These are phyloP conservation scores for Nematocida sp. DNA, from an alignment of 371 early-diverging fungal genomes.

Conservation along the genomic window DNA sequence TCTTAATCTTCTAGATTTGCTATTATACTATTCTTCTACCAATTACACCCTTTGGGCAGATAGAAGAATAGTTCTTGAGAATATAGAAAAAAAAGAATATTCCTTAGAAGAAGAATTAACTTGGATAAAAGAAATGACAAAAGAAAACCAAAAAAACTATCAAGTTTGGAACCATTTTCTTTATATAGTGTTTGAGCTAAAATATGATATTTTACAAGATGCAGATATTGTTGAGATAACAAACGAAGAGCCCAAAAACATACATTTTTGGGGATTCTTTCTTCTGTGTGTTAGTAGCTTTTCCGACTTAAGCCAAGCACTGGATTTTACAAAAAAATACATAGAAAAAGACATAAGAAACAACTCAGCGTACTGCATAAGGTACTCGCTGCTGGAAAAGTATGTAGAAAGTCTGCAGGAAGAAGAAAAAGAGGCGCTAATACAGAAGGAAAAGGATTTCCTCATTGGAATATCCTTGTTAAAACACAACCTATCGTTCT, in stretches of 20 bases:
- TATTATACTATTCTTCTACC: slow-evolving; percentile 1
- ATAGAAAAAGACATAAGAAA: slow-evolving; percentile 36
- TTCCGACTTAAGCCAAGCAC: background rate
- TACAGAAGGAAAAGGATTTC: slow-evolving; percentile 33
- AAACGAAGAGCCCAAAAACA: slow-evolving; percentile 46
- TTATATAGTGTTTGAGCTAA: background rate
- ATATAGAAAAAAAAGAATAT: slow-evolving; percentile 2
- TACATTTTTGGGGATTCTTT: slow-evolving; percentile 53
- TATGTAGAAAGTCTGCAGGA: background rate
- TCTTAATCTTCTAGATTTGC: background rate
- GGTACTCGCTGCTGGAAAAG: slow-evolving; percentile 20
- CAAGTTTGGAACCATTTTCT: slow-evolving; percentile 51
- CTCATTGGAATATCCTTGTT: slow-evolving; percentile 8
- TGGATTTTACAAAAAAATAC: slow-evolving; percentile 21
- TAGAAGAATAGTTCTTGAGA: slow-evolving; percentile 26
- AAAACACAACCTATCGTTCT: slow-evolving; percentile 30
- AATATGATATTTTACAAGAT: slow-evolving; percentile 27
- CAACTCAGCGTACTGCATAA: slow-evolving; percentile 35
- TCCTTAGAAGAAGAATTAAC: slow-evolving; percentile 18
- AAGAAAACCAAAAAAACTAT: slow-evolving; percentile 36
- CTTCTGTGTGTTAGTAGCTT: background rate
- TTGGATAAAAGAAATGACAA: slow-evolving; percentile 18
- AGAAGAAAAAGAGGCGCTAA: background rate
- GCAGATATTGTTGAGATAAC: slow-evolving; percentile 24
- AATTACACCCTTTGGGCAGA: slow-evolving; percentile 41